Conservation (phyloP, 2,329 filamentous ascomycete species). For the Diplodia sapinea region DNA sequence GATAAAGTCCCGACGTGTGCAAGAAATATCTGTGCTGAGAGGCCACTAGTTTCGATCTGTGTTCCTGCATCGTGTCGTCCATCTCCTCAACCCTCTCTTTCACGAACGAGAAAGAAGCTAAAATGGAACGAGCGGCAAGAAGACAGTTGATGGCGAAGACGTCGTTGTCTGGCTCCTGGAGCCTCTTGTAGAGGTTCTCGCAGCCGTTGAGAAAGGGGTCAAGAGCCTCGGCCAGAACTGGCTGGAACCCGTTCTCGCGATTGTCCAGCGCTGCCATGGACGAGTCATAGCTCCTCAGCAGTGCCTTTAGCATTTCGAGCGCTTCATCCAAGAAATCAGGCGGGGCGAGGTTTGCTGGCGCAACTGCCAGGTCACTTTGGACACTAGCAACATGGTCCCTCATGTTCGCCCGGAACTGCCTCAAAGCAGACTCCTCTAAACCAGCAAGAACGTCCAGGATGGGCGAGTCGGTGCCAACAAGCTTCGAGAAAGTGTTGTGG, state of each 20-base stretch:
- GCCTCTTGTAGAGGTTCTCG: slow-evolving; percentile 67
- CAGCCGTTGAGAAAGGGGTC: slow-evolving; percentile 85
- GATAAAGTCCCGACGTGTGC: slow-evolving; percentile 72
- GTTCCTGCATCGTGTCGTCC: slow-evolving; percentile 60
- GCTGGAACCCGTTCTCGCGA: slow-evolving; percentile 72
- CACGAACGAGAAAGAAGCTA: slow-evolving; percentile 70
- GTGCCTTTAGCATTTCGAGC: slow-evolving; percentile 74
- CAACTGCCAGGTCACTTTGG: slow-evolving; percentile 72
- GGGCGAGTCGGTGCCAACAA: slow-evolving; percentile 72
- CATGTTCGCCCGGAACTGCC: slow-evolving; percentile 81
- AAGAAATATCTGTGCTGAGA: slow-evolving; percentile 77
- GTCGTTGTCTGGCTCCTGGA: slow-evolving; percentile 65
- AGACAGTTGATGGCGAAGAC: slow-evolving; percentile 79
- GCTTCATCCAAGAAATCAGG: slow-evolving; percentile 83
- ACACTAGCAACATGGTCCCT: slow-evolving; percentile 78
- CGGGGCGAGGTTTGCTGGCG: slow-evolving; percentile 74
- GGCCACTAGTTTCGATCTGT: slow-evolving; percentile 64
- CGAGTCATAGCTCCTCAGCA: slow-evolving; percentile 87
- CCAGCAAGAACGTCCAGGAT: slow-evolving; percentile 71
- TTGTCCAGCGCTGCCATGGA: slow-evolving; percentile 66
- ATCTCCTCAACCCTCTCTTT: slow-evolving; percentile 62
- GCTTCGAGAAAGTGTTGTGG: slow-evolving; percentile 78
- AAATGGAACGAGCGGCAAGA: slow-evolving; percentile 61
- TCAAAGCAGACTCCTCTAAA: slow-evolving; percentile 76
- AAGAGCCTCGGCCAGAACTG: slow-evolving; percentile 77